Conservation (phyloP, 2,329 filamentous ascomycete species). For the Aspergillus sp. region DNA sequence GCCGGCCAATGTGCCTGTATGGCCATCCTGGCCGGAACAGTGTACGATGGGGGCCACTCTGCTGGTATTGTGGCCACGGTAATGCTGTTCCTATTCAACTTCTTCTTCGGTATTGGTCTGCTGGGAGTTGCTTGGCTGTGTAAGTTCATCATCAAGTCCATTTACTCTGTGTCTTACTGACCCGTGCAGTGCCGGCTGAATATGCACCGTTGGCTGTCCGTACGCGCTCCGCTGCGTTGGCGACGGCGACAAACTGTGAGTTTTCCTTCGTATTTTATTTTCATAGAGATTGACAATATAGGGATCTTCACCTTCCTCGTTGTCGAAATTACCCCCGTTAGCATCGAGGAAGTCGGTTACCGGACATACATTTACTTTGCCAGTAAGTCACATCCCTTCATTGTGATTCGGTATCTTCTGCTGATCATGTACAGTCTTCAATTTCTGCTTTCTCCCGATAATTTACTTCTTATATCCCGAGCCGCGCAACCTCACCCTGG, state of each 20-base stretch:
- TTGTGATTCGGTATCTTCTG: not conserved
- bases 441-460: conserved; percentile 44
- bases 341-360: conserved; percentile 35
- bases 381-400: conserved; percentile 8
- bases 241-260: conserved; percentile 45
- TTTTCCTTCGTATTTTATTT: not conserved
- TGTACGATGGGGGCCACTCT: conserved; percentile 31
- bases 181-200: conserved; percentile 34
- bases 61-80: conserved; percentile 39
- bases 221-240: conserved; percentile 44
- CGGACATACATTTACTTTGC: conserved; percentile 41
- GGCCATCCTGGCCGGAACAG: conserved; percentile 42
- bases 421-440: conserved; percentile 28
- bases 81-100: conserved; percentile 51
- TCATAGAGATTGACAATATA: not conserved
- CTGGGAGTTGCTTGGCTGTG: conserved; percentile 40
- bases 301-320: conserved; percentile 43
- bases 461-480: conserved; percentile 39
- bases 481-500: conserved; percentile 24
- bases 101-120: conserved; percentile 47
- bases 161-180: conserved; percentile 16
- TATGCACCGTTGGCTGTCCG: conserved; percentile 43
- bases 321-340: conserved; percentile 40
- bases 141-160: conserved; percentile 8
- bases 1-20: conserved; percentile 47